A percentile compares a stretch with the other conserved stretches of the same genome.
phyloP scores from a whole-genome alignment of 257 asterid genomes.

The Solanum piurae region DNA sequence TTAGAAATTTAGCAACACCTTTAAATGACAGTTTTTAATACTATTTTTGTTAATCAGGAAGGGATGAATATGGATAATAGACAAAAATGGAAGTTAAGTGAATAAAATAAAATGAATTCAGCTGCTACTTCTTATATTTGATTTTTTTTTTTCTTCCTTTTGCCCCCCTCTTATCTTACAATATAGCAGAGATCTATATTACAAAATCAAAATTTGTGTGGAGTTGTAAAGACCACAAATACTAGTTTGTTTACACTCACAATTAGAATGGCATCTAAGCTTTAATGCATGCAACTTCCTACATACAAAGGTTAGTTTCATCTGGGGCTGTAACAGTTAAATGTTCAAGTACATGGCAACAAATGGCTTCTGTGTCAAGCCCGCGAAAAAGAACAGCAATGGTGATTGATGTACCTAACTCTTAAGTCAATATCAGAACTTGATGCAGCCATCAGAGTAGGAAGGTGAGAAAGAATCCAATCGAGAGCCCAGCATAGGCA shows the following conservation, averaged over 20 bases:
- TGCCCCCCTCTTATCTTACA: constrained; percentile 26
- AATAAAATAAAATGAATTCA: background rate
- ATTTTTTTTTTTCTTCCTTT: background rate
- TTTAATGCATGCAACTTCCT: constrained; percentile 1
- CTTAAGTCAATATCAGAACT: background rate
- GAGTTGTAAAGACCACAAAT: constrained; percentile 20
- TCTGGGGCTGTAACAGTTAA: background rate
- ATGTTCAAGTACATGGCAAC: background rate
- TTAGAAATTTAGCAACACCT: background rate
- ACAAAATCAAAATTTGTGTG: constrained; percentile 43
- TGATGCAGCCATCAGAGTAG: background rate
- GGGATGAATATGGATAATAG: background rate
- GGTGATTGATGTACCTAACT: background rate
- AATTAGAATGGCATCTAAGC: constrained; percentile 8
- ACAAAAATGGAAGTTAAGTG: background rate
- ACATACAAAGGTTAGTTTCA: constrained; percentile 5
- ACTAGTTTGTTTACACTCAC: constrained; percentile 15
- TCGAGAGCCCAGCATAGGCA: background rate
- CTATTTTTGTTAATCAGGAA: background rate
- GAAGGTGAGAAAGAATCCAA: background rate
- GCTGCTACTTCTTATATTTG: background rate
- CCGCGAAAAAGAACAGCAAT: background rate
- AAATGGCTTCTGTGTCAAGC: background rate
- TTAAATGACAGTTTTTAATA: background rate
- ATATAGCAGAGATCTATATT: constrained; percentile 30